These are phyloP conservation scores for Sungouiozyma ichnusensis DNA, from an alignment of 805 yeast species.

Conservation along the genomic window DNA sequence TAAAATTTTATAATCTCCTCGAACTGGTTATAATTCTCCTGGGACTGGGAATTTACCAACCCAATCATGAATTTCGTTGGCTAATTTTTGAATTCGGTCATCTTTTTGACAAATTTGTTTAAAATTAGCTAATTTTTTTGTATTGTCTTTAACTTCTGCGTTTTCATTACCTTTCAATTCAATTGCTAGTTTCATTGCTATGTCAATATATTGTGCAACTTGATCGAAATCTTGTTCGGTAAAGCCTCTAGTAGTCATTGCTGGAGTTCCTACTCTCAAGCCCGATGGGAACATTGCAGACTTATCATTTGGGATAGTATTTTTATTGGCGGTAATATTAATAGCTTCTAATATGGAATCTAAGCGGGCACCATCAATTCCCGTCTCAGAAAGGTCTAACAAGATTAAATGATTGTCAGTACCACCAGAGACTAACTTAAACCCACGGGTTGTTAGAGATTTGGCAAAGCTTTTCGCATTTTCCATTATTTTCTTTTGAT, in stretches of 20 bases:
- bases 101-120: constrained; percentile 58
- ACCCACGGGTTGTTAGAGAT: constrained; percentile 53
- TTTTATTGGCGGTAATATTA: constrained; percentile 92
- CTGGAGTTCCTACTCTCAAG: constrained; percentile 94
- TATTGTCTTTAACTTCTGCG: constrained; percentile 44
- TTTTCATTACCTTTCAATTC: constrained; percentile 41
- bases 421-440: constrained; percentile 79
- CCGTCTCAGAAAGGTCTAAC: constrained; percentile 64
- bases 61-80: constrained; percentile 61
- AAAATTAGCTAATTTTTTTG: constrained; percentile 56
- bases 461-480: constrained; percentile 73
- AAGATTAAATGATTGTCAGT: constrained; percentile 91
- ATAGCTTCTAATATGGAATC: constrained; percentile 82
- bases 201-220: constrained; percentile 71
- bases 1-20: not conserved
- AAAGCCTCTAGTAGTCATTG: constrained; percentile 96
- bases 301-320: constrained; percentile 92
- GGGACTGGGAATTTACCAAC: constrained; percentile 78
- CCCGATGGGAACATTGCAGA: constrained; percentile 96
- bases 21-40: constrained; percentile 43
- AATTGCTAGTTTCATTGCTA: constrained; percentile 62
- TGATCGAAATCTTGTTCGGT: constrained; percentile 63
- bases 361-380: constrained; percentile 90
- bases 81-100: constrained; percentile 48
- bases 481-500: constrained; percentile 72